Conservation (phyloP, 2,329 filamentous ascomycete genomes). For the Incumbomyces delicatus region DNA sequence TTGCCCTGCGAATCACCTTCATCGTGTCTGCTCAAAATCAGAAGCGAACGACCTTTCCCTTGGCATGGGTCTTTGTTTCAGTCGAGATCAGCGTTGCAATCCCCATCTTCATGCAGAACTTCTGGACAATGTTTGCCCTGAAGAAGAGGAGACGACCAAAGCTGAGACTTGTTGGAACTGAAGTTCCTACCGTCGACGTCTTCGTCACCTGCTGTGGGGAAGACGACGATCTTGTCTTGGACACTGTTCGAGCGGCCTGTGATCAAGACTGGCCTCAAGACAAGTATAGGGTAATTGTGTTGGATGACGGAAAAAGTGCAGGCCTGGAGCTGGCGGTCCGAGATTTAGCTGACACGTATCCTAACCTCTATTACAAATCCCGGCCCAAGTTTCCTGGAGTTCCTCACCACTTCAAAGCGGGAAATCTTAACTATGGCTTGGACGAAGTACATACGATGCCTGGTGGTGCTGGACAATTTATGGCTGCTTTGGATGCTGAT, state of each 20-base stretch:
- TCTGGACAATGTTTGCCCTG: constrained; percentile 49
- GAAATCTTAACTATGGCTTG: constrained; percentile 44
- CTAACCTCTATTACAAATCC: constrained; percentile 35
- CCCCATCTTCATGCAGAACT: constrained; percentile 47
- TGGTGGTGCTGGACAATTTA: constrained; percentile 47
- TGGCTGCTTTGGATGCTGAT: constrained; percentile 26
- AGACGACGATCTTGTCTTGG: constrained; percentile 45
- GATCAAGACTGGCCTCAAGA: constrained; percentile 45
- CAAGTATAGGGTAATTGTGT: constrained; percentile 44
- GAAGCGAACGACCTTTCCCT: constrained; percentile 32
- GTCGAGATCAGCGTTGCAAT: constrained; percentile 42
- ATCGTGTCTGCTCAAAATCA: constrained; percentile 43
- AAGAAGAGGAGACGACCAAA: constrained; percentile 46
- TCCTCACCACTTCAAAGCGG: constrained; percentile 23
- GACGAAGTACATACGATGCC: constrained; percentile 42
- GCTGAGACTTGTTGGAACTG: constrained; percentile 31
- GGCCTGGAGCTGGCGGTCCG: constrained; percentile 28
- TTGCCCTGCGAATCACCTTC: constrained; percentile 43
- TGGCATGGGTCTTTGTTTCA: constrained; percentile 49
- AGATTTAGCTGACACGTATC: constrained; percentile 26
- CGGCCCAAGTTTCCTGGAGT: constrained; percentile 31
- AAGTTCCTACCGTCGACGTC: constrained; percentile 46
- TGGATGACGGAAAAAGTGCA: constrained; percentile 40
- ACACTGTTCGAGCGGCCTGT: constrained; percentile 45
- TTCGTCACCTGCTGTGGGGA: constrained; percentile 50